Conservation (phyloP, 139 green algal genomes). For the Chlamydomonas sphaeroides region DNA sequence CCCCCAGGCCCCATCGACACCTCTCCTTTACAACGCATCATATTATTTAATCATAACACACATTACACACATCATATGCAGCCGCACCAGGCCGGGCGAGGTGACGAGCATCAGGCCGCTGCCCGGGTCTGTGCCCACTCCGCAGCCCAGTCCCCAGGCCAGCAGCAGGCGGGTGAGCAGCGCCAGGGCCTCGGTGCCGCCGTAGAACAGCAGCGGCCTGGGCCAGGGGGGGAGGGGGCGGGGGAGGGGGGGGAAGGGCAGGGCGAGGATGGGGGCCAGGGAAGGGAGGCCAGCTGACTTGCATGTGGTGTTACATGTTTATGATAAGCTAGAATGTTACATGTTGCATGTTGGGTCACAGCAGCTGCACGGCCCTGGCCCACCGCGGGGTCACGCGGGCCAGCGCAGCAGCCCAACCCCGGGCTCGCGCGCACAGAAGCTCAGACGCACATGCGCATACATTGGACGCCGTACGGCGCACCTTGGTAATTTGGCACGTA, state of each 20-base stretch:
- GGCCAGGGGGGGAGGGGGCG: neutral
- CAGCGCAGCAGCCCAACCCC: too few relatives aligned
- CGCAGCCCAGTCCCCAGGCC: neutral
- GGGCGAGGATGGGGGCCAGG: neutral
- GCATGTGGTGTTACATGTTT: too few relatives aligned
- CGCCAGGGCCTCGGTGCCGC: constrained; percentile 42
- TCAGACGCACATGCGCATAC: too few relatives aligned
- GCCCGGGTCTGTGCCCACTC: neutral
- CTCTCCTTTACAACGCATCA: too few relatives aligned
- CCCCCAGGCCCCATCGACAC: neutral
- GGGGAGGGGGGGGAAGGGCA: neutral
- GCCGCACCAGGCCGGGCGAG: neutral
- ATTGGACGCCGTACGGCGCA: too few relatives aligned
- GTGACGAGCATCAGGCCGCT: neutral
- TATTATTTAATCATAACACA: too few relatives aligned
- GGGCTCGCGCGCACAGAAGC: too few relatives aligned
- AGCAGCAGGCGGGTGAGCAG: constrained; percentile 30
- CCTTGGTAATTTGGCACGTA: too few relatives aligned
- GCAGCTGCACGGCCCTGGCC: too few relatives aligned
- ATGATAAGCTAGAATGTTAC: neutral
- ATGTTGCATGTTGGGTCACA: neutral
- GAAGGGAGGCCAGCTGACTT: too few relatives aligned
- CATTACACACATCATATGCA: too few relatives aligned
- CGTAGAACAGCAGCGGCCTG: constrained; percentile 54
- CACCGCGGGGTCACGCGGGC: too few relatives aligned